These are phyloP conservation scores for Colletotrichum echinochloae DNA, from an alignment of 2,329 filamentous ascomycete genomes.

Conservation along the genomic window DNA sequence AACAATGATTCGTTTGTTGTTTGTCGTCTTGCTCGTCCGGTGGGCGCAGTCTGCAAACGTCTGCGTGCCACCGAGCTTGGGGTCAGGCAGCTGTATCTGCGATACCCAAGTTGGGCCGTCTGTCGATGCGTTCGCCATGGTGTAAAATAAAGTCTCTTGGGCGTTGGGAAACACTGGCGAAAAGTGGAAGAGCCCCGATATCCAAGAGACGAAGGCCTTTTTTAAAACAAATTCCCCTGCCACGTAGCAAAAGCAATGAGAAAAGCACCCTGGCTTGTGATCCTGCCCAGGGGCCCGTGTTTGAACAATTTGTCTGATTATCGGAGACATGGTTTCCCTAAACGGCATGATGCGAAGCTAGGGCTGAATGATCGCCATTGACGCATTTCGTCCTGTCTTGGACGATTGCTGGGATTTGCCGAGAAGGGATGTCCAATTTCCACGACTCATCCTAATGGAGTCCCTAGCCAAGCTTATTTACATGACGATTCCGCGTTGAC, in stretches of 20 bases:
- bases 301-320: not conserved
- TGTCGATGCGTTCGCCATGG: constrained; percentile 6
- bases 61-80: not conserved
- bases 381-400: not conserved
- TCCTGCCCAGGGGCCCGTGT: not conserved
- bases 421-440: not conserved
- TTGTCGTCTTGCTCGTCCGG: constrained; percentile 11
- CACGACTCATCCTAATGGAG: not conserved
- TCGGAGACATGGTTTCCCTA: not conserved
- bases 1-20: constrained; percentile 46
- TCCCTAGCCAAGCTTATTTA: not conserved
- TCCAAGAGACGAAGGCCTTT: no score
- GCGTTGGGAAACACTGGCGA: no score
- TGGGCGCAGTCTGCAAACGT: constrained; percentile 33
- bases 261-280: not conserved
- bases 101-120: not conserved
- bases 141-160: not conserved
- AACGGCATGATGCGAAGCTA: no score
- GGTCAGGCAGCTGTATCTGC: not conserved
- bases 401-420: not conserved
- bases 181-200: no score
- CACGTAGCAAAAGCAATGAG: not conserved
- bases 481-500: not conserved
- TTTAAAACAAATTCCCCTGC: no score
- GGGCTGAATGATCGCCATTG: not conserved